These are phyloP conservation scores for Diplosphaera chodatii DNA, from an alignment of 139 green algal species.

Conservation along the genomic window DNA sequence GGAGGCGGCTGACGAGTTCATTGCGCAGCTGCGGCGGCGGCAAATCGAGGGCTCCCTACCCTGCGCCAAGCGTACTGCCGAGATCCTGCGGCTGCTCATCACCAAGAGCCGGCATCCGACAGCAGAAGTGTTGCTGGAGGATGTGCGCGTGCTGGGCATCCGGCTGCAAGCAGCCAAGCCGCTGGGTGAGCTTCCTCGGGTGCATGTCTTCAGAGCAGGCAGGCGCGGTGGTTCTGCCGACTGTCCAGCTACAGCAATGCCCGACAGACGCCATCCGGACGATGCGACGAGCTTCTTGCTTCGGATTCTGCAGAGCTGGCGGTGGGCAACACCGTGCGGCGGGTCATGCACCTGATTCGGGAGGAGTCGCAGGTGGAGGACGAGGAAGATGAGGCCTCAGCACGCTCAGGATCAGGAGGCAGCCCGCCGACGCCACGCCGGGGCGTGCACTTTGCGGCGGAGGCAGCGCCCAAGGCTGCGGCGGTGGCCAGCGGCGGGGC, in stretches of 20 bases:
- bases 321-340: slow-evolving; percentile 87
- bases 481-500: no score
- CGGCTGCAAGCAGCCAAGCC: slow-evolving; percentile 70
- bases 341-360: slow-evolving; percentile 89
- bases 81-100: slow-evolving; percentile 69
- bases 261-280: no score
- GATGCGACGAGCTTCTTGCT: no score
- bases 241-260: no score
- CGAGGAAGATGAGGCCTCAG: not conserved
- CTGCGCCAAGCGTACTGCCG: slow-evolving; percentile 66
- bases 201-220: no score
- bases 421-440: not conserved
- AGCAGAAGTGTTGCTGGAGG: slow-evolving; percentile 52
- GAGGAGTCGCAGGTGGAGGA: slow-evolving; percentile 63
- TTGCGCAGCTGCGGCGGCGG: slow-evolving; percentile 44
- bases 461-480: not conserved
- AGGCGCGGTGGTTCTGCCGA: no score
- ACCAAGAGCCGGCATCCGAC: slow-evolving; percentile 50
- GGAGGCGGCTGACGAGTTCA: slow-evolving; percentile 60
- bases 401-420: not conserved
- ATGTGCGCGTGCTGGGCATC: slow-evolving; percentile 55
- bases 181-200: slow-evolving; percentile 59
- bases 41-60: slow-evolving; percentile 56
- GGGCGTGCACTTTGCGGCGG: not conserved
- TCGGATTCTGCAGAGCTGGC: slow-evolving; percentile 69